Evolutionary conservation across 768 basidiomycete genomes (phyloP), one percentile per base, ranked within the genome.

Genomic region (Tephrocybe sp.): DNA sequence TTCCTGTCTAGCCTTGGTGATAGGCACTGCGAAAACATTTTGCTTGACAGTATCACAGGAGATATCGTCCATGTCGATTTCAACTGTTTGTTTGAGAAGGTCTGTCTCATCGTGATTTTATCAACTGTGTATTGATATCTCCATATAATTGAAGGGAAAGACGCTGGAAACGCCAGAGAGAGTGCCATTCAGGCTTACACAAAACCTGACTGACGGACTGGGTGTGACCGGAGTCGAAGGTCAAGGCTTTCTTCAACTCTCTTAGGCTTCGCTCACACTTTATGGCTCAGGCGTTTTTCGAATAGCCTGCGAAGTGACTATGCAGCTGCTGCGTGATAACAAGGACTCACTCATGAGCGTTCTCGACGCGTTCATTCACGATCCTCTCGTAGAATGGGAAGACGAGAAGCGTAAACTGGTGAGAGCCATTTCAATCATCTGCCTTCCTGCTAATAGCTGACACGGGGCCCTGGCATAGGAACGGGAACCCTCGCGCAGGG

Each of bases 41-140:
- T 99, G 12, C 81, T 98, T 39, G 97, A 99, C 62, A 78, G 72
- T 4, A 87, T 85, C 58, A 88, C 85, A 0, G 97, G 97, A 1
- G 95, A 96, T 62, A 81, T 90, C 7, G 87, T 98, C 1, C 97
- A 99, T 59, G 94, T 98, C 50, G 97, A 98, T 67, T 95, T 99
- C 61, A 98, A 98, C 65, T 97, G 94, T 71, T 76, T 98, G 14
- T 99, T 99, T 58, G 97, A 98, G 58, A 96, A 92, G 81, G 93
- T 90, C 48, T 34, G 70, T 52, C 6, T 36, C 12, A 21, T 14
- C 12, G 4, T 32, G n/a, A n/a, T n/a, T n/a, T n/a, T n/a, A n/a
- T n/a, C n/a, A n/a, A n/a, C n/a, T n/a, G n/a, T n/a, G n/a, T n/a
- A n/a, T n/a, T n/a, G 14, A 1, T 37, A 43, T 20, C 36, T 36